A percentile compares a stretch with the other conserved stretches of the same genome.
Conservation (phyloP, 1,284 basidiomycete species). For the Fistulinella cinereoalba region DNA sequence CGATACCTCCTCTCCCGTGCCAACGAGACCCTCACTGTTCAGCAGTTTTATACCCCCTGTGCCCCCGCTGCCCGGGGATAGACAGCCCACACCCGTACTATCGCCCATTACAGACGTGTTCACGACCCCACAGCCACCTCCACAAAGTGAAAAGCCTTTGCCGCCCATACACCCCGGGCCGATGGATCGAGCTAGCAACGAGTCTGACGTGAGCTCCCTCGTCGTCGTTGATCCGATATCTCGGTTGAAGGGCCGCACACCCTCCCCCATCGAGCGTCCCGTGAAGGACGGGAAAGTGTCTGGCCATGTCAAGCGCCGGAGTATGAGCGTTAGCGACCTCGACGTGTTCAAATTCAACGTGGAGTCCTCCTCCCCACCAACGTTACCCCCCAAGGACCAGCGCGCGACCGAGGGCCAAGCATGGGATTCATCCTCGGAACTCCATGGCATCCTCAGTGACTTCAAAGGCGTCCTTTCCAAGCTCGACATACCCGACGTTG, state of each 20-base stretch:
- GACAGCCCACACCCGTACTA: constrained; percentile 35
- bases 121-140: constrained; percentile 35
- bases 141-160: constrained; percentile 51
- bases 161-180: constrained; percentile 50
- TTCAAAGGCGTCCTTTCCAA: constrained; percentile 67
- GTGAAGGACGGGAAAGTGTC: constrained; percentile 26
- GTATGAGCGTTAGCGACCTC: constrained; percentile 70
- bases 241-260: constrained; percentile 28
- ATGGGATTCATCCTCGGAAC: constrained; percentile 48
- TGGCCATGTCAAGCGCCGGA: constrained; percentile 55
- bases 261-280: constrained; percentile 24
- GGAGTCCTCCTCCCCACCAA: constrained; percentile 36
- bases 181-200: constrained; percentile 38
- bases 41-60: constrained; percentile 64
- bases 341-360: constrained; percentile 52
- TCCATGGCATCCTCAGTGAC: constrained; percentile 62
- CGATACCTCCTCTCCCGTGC: constrained; percentile 22
- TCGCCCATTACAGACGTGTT: constrained; percentile 57
- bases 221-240: constrained; percentile 52
- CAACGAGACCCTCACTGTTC: constrained; percentile 39
- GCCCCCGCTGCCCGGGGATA: constrained; percentile 58
- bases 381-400: constrained; percentile 35
- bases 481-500: constrained; percentile 55
- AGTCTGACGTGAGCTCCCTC: constrained; percentile 51
- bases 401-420: constrained; percentile 27